Evolutionary conservation across 2,329 filamentous ascomycete species (phyloP), one percentile per base, ranked within the genome.

Genomic region (Ophiocordyceps sinensis): DNA sequence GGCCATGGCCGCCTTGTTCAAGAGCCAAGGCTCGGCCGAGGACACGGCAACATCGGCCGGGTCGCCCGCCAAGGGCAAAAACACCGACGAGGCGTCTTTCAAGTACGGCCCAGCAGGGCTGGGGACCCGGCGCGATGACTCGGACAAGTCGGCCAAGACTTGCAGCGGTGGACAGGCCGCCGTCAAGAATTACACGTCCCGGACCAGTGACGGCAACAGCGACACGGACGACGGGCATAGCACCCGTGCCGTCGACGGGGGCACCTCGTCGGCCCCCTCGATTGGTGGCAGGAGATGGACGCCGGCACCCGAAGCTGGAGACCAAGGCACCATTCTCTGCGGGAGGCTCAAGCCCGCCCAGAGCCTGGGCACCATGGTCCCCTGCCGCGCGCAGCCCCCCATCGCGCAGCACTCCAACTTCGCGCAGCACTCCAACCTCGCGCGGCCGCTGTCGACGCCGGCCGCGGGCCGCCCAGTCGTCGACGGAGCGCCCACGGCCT

Each of bases 1-100:
- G 47, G 68, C 67, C 2, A 71, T 75, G 60, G 64, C 70, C 4
- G 70, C 70, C 30, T 61, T 65, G 50, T 73, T 73, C 51, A 68
- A 75, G 45, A 62, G 49, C 8, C 49, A 51, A 13, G 44, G 48
- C 8, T 28, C 30, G 34, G 37, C 42, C 6, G 43, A 40, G 6
- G 43, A 19, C 17, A 30, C 10, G n/a, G 14, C 35, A 7, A 9
- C n/a, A 6, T 32, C n/a, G n/a, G n/a, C n/a, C n/a, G n/a, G n/a
- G n/a, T n/a, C 34, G 19, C 28, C 32, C 12, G 12, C 12, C 23
- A 32, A 32, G 17, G 26, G n/a, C 28, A 19, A 30, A 15, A 17
- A 12, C 17, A 23, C 13, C 19, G 10, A 12, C 19, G 37, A 26
- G 32, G 23, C 23, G 23, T 5, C 23, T 26, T 9, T 6, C 3